Percentiles rank a stretch among this genome's conserved stretches.
Conservation (phyloP, 2,329 filamentous ascomycete species). For the Xylogone sp. region DNA sequence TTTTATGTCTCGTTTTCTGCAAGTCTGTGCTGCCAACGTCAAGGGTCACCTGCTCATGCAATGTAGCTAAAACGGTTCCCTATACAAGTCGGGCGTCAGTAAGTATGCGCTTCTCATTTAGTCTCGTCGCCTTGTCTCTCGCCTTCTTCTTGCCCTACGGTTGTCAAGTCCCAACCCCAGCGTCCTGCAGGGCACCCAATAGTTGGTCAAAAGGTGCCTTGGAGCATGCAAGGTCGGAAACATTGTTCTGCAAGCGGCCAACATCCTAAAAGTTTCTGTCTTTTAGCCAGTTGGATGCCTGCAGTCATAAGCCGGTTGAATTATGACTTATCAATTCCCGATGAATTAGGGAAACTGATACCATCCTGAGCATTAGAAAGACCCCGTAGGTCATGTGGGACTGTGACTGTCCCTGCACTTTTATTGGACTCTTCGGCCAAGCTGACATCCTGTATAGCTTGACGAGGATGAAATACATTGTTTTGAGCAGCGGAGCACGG, state of each 20-base stretch:
- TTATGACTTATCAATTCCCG: conserved; percentile 6
- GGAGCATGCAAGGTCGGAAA: conserved; percentile 5
- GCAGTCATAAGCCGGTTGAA: conserved; percentile 7
- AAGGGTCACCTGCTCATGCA: conserved; percentile 16
- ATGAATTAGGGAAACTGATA: not conserved
- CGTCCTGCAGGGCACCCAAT: conserved; percentile 5
- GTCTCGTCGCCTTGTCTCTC: conserved; percentile 20
- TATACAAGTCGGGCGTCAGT: conserved; percentile 11
- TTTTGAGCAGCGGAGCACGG: not conserved
- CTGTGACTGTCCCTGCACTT: not conserved
- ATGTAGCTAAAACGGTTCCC: conserved; percentile 3
- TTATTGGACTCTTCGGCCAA: not conserved
- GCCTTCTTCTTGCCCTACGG: conserved; percentile 7
- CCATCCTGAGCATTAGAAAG: not conserved
- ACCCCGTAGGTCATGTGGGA: not conserved
- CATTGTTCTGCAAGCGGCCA: conserved; percentile 13
- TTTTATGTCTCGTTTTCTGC: conserved; percentile 13
- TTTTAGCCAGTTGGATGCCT: conserved; percentile 4
- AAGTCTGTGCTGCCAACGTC: not conserved
- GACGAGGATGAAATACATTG: not conserved
- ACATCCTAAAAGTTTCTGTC: conserved; percentile 5
- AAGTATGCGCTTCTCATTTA: conserved; percentile 5
- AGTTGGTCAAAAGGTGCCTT: not conserved
- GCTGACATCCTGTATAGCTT: not conserved
- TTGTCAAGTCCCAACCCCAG: conserved; percentile 4